A percentile compares a stretch with the other conserved stretches of the same genome.
Conservation (phyloP, 164 flowering plant genomes). For the Piper betle region DNA sequence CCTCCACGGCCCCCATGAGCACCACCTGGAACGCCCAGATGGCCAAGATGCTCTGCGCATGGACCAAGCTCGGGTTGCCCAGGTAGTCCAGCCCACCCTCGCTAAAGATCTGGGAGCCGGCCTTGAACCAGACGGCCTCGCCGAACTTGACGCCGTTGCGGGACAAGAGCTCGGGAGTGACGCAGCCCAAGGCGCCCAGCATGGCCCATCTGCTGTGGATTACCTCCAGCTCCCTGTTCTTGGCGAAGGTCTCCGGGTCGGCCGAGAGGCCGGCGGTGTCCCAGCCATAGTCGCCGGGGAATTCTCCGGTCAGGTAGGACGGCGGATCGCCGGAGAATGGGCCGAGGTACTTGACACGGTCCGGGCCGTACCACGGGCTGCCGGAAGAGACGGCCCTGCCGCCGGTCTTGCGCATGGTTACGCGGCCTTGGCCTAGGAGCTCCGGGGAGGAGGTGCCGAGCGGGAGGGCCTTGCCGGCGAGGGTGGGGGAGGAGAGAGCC, state of each 20-base stretch:
- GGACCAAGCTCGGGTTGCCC: slow-evolving; percentile 11
- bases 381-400: slow-evolving; percentile 15
- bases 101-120: background rate
- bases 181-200: slow-evolving; percentile 6
- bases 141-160: slow-evolving; percentile 5
- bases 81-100: background rate
- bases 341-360: slow-evolving; percentile 37
- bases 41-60: slow-evolving; percentile 11
- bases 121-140: slow-evolving; percentile 14
- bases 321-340: slow-evolving; percentile 40
- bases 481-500: slow-evolving; percentile 34
- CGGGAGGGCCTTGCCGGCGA: slow-evolving; percentile 30
- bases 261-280: slow-evolving; percentile 42
- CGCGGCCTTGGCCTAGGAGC: slow-evolving; percentile 17
- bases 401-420: slow-evolving; percentile 30
- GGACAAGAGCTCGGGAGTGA: background rate
- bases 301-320: slow-evolving; percentile 36
- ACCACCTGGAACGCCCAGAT: slow-evolving; percentile 10
- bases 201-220: too few relatives aligned
- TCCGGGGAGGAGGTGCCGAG: slow-evolving; percentile 17
- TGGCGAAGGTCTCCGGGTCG: slow-evolving; percentile 32
- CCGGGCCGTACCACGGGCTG: slow-evolving; percentile 36
- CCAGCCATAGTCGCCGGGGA: slow-evolving; percentile 49
- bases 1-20: slow-evolving; percentile 1
- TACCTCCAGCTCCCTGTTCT: too few relatives aligned